A percentile compares a stretch with the other conserved stretches of the same genome.
Conservation (phyloP, 225 moss, liverwort and hornwort genomes). For the Takakia lepidozioides region DNA sequence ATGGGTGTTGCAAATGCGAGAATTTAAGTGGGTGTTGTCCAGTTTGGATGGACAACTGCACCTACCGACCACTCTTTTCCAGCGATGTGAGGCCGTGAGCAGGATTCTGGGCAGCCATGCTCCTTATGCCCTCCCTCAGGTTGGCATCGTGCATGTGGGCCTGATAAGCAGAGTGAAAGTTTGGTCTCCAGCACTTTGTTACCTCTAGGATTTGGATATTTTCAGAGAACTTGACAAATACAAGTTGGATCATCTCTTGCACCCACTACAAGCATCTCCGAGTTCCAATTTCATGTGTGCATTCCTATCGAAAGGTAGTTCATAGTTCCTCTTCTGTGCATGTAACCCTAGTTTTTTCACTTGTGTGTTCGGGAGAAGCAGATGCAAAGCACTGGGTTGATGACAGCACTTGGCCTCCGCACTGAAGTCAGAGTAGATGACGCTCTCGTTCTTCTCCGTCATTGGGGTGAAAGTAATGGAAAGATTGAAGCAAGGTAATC, state of each 20-base stretch:
- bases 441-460: conserved; percentile 50
- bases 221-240: too few species aligned
- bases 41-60: conserved; percentile 62
- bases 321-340: too few species aligned
- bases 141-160: conserved; percentile 4
- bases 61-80: conserved; percentile 53
- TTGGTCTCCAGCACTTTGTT: background rate
- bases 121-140: conserved; percentile 46
- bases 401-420: conserved; percentile 64
- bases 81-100: conserved; percentile 55
- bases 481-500: conserved; percentile 63
- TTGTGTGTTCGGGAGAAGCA: too few species aligned
- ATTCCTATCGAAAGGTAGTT: too few species aligned
- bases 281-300: too few species aligned
- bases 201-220: too few species aligned
- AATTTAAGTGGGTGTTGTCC: conserved; percentile 60
- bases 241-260: too few species aligned
- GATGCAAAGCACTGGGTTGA: conserved; percentile 54
- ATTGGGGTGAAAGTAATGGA: conserved; percentile 32
- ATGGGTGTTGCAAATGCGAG: conserved; percentile 56
- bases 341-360: too few species aligned
- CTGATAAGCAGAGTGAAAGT: background rate
- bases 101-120: conserved; percentile 65
- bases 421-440: conserved; percentile 67
- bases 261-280: too few species aligned